Base-by-base conservation (phyloP, 164 flowering plant genomes). In the Brasenia schreberi region DNA sequence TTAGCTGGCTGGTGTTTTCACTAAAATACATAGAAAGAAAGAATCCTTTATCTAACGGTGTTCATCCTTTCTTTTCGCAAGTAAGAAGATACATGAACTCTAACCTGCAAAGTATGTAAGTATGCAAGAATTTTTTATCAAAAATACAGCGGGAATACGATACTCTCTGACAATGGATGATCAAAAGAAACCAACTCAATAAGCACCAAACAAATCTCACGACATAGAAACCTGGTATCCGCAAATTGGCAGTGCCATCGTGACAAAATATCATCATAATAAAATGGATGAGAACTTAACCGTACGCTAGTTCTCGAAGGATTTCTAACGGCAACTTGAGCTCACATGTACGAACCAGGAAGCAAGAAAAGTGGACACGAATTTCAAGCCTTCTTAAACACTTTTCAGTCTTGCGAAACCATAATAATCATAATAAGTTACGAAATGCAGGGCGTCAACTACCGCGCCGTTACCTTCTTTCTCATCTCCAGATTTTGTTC, bases 381-480 rank as follows among this genome's bases (percentile, higher is more conserved):
- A 14, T 14, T 49, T 49, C 16, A 9, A 9, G 7, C 56, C 16
- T 45, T 45, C 14, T 5, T 5, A 9, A 49, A 49, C 39, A 33
- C 39, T 49, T 49, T 49, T 49, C 4, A 49, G 10, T 49, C 10
- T 49, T 14, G 56, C 5, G 56, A 49, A 9, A 9, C 56, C 56
- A 9, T 49, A 49, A 49, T 49, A 14, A 49, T 49, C 10, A 9
- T 49, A 49, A 49, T 49, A 14, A 49, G 9, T 49, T 14, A 14
- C 56, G 16, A 49, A 14, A 49, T 49, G 4, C 16, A 49, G 16
- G 16, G 12, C 56, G 1, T 5, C 12, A 49, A 49, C 56, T 9
- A 2, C 16, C 56, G 16, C 16, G 10, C 33, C 12, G 10, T 72
- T 81, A 86, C 90, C 90, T 75, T 80, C 78, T 42, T 76, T 78